Percentiles rank a stretch among this genome's conserved stretches.
Conservation (phyloP, 2,329 filamentous ascomycete genomes). For the Penicillium sp. region DNA sequence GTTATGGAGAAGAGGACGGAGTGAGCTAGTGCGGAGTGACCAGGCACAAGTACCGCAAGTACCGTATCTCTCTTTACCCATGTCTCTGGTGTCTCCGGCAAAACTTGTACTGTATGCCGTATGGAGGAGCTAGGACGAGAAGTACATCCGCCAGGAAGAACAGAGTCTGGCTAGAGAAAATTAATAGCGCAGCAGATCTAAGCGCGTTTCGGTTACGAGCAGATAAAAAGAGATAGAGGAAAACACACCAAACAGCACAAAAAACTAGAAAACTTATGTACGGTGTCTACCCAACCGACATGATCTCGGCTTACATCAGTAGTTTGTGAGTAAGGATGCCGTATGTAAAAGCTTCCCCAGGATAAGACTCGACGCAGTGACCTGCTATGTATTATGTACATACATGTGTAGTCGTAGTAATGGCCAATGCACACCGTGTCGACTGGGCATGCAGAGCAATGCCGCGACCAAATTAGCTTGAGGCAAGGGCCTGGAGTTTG, state of each 20-base stretch:
- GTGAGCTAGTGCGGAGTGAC: background rate
- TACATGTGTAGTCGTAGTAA: conserved; percentile 3
- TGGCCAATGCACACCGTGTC: conserved; percentile 2
- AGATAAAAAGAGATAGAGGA: background rate
- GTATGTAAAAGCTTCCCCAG: background rate
- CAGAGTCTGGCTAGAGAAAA: conserved; percentile 6
- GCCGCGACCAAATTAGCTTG: conserved; percentile 15
- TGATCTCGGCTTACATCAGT: background rate
- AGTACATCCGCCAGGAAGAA: conserved; percentile 6
- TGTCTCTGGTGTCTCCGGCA: conserved; percentile 1
- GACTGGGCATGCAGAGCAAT: conserved; percentile 8
- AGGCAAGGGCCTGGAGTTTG: conserved; percentile 24
- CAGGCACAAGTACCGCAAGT: background rate
- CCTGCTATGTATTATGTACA: conserved; percentile 4
- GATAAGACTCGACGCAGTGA: background rate
- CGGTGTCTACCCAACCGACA: background rate
- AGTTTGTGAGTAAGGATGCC: background rate
- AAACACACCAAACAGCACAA: background rate
- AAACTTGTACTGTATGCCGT: background rate
- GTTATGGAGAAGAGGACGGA: background rate
- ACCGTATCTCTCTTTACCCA: background rate
- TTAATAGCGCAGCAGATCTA: conserved; percentile 3
- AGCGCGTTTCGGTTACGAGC: background rate
- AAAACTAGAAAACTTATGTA: background rate
- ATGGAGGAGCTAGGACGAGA: conserved; percentile 6